Evolutionary conservation across 352 stramenopile species (phyloP), one percentile per base, ranked within the genome.

Genomic region (Discostella stelligera): DNA sequence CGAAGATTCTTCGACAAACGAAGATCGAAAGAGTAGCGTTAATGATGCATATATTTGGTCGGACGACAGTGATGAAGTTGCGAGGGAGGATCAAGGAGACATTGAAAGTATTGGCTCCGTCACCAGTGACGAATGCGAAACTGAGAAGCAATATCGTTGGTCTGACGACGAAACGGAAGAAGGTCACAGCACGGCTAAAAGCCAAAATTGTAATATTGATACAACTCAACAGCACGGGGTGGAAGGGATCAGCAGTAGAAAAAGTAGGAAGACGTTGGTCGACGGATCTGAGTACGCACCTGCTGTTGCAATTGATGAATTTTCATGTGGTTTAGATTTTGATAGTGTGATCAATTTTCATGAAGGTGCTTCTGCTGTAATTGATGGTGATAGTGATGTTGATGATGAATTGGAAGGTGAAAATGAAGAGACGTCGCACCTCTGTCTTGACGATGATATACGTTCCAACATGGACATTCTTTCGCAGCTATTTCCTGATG

Each of bases 391-490:
- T n/a, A 54, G 59, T 53, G 60, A 73, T 30, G 60, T 21, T 49
- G 4, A 67, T 65, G 54, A 65, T 63, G 54, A 74, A 21, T 60
- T 20, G 14, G 37, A 54, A 16, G 23, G 27, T 53, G 23, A 52
- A 53, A 55, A 30, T 55, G 59, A 71, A 20, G 73, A 80, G 14
- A 25, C 41, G 30, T 66, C 58, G 18, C 8, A 67, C 25, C 23
- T 75, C 2, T 59, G 48, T 25, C 41, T 80, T 18, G 59, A 81
- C 18, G 59, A 77, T 37, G 76, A 83, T 30, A 79, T 83, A 49
- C 37, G 52, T n/a, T 72, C 58, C 8, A 83, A 83, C 65, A 60
- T 83, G 11, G 37, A 56, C n/a, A 60, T 79, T 76, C 27, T 79
- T 5, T 68, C 65, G 59, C 64, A 71, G 46, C 13, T 79, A 5